Base-by-base conservation (phyloP, 129 eudicot species). In the Tagetes erecta region DNA sequence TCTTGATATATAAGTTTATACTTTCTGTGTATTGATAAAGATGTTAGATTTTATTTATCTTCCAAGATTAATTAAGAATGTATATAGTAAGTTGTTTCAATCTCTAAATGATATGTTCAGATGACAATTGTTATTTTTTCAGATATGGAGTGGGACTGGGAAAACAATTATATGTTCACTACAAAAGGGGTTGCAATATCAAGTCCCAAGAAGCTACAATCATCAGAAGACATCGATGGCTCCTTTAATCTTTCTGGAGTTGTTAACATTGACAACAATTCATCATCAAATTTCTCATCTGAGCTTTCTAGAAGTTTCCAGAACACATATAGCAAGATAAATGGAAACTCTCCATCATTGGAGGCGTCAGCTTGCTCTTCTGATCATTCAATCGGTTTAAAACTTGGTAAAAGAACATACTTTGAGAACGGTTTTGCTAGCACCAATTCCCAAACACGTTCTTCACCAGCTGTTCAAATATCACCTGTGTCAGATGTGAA, bases 71-170 rank as follows among this genome's bases (percentile, higher is more conserved):
- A 20, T 7, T 20, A 7, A 30, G 13, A 52, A 30, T 8, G 6
- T 41, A 44, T 8, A 41, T 9, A 20, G 27, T 20, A 20, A 20
- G 27, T 42, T 76, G 34, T 60, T 45, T 53, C 71, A 66, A 50
- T 75, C 53, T 68, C 68, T 39, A 56, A 52, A 45, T 20, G 59
- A 20, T 20, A 20, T 20, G 27, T 20, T 20, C 14, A 20, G 27
- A 20, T 20, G 27, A 20, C 27, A 20, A 20, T 20, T 20, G 27
- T 20, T 20, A 20, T 20, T 20, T 77, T 67, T 31, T 51, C 70
- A 70, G 86, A 75, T 76, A 90, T 91, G 97, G 98, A 94, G 71
- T 90, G 98, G 98, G 98, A 88, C 56, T 90, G 92, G 92, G 96
- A 87, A 40, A 87, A 81, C 82, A 74, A 81, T 4, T 89, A 82